Percentiles rank a stretch among this genome's conserved stretches.
Conservation (phyloP, 805 yeast species). For the Candida maris region DNA sequence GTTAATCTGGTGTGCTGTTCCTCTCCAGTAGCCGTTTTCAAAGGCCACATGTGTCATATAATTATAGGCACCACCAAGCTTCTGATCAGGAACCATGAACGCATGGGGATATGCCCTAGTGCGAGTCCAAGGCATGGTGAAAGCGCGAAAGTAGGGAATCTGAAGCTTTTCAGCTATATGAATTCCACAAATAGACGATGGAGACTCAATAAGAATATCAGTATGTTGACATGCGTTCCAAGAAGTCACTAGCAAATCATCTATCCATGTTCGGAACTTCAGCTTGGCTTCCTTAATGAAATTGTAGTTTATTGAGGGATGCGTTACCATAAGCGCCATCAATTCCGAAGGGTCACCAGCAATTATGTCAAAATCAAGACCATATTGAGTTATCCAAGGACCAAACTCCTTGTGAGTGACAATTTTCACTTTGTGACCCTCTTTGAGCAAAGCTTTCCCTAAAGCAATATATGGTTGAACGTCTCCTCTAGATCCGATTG, state of each 20-base stretch:
- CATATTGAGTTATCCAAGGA: slow-evolving; percentile 67
- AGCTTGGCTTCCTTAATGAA: slow-evolving; percentile 79
- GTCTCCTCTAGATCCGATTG: slow-evolving; percentile 95
- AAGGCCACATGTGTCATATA: slow-evolving; percentile 89
- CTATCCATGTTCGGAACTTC: slow-evolving; percentile 80
- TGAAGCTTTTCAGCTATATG: slow-evolving; percentile 91
- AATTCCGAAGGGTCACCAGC: slow-evolving; percentile 94
- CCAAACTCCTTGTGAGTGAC: slow-evolving; percentile 83
- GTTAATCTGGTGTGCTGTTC: slow-evolving; percentile 82
- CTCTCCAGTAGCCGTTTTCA: slow-evolving; percentile 92
- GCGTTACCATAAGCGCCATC: slow-evolving; percentile 89
- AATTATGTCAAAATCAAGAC: slow-evolving; percentile 63
- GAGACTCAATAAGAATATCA: slow-evolving; percentile 89
- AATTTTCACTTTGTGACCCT: slow-evolving; percentile 82
- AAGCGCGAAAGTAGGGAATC: slow-evolving; percentile 90
- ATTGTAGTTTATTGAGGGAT: slow-evolving; percentile 80
- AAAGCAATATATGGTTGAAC: slow-evolving; percentile 94
- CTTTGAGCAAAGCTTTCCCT: slow-evolving; percentile 70
- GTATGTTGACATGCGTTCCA: slow-evolving; percentile 86
- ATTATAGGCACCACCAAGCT: slow-evolving; percentile 88
- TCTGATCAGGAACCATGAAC: slow-evolving; percentile 89
- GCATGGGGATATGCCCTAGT: slow-evolving; percentile 97
- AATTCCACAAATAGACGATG: slow-evolving; percentile 92
- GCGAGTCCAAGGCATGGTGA: slow-evolving; percentile 98
- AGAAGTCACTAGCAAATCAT: slow-evolving; percentile 62